Base-by-base conservation (phyloP, 2,329 filamentous ascomycete genomes). In the Scytalidium sp. region DNA sequence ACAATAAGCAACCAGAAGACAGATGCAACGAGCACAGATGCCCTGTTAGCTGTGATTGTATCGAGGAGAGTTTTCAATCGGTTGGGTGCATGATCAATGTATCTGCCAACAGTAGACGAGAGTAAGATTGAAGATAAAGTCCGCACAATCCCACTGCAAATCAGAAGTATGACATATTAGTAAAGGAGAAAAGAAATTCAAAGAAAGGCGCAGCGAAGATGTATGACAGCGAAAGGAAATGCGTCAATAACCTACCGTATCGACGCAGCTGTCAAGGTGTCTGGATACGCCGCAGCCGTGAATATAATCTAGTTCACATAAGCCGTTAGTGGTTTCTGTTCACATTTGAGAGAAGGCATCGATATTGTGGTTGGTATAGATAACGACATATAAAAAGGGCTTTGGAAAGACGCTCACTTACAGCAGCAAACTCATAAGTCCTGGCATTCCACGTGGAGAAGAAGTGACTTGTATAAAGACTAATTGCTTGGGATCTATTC, bases 361-460 rank as follows among this genome's bases (percentile, higher is more conserved):
- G n/a, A n/a, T n/a, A n/a, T n/a, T n/a, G n/a, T n/a, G n/a, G n/a
- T n/a, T n/a, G n/a, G n/a, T n/a, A n/a, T n/a, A 29, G 25, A 29
- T 7, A 29, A 13, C 7, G 25, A 29, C 8, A 29, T 29, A 29
- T 8, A 29, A n/a, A 36, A n/a, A 36, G 17, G 17, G 17, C 13
- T 15, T 25, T 3, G 20, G 10, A 10, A 36, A 36, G 25, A n/a
- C n/a, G 22, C n/a, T 7, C 8, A 46, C 49, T 41, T 23, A 52
- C 50, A 17, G 74, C 72, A 17, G 74, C 75, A 50, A 80, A 80
- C 56, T 80, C 76, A 52, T 79, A 82, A 44, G 73, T 71, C 42
- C 79, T 72, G 5, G 76, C 74, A 60, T 81, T 82, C 78, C 77
- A 81, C 36, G 76, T 76, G 15, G 79, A 81, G 4, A 81, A 67